Evolutionary conservation across 441 rosid species (phyloP), one percentile per base, ranked within the genome.

Genomic region (Arabidopsis hybrid): DNA sequence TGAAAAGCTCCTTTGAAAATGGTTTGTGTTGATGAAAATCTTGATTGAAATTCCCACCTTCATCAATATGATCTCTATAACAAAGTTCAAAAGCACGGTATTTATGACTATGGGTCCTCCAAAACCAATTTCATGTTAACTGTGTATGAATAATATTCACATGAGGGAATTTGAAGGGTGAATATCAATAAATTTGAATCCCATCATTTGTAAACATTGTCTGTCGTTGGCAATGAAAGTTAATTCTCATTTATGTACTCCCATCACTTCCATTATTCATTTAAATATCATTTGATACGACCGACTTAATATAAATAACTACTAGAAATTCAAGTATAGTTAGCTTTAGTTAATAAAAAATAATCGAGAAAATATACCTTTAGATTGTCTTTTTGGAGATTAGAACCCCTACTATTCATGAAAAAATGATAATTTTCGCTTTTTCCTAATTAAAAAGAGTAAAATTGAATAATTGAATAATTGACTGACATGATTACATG

Each of bases 171-270:
- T 51, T 9, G n/a, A 50, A 39, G 29, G 26, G 61, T 39, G 39
- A 18, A 39, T 26, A 9, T 52, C 71, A 67, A 67, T 67, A 52
- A 67, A 52, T 67, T 8, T n/a, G 29, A 39, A 52, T 52, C 71
- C 40, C 71, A 67, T 67, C 50, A 67, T n/a, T 21, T 21, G 60
- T 39, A 26, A 39, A 67, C 36, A 21, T 52, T 52, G 71, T 67
- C 71, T 67, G 71, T 52, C 51, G 71, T 66, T 67, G 61, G 51
- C 60, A 39, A 49, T 67, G 29, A 21, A 67, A 52, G 36, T 50
- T 26, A 3, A 26, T 26, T 65, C 60, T 52, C 71, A 67, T 52
- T 52, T 67, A 67, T 52, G 17, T n/a, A 39, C 38, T 52, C 42
- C 60, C 49, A 36, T 66, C 59, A 13, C 42, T 35, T 65, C 34